Base-by-base conservation (phyloP, 1,284 basidiomycete genomes). In the Fomes fomentarius region DNA sequence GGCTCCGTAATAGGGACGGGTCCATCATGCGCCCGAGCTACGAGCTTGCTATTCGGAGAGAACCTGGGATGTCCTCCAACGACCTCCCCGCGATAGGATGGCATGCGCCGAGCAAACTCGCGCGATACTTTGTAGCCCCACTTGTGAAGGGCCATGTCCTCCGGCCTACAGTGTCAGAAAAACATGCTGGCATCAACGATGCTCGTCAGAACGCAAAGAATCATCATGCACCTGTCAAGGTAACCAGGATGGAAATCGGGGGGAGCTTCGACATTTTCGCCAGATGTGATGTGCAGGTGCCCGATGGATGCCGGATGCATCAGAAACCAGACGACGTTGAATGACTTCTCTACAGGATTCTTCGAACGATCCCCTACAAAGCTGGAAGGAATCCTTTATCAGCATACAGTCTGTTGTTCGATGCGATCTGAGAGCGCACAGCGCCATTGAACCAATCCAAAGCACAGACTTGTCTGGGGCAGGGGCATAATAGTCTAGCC, bases 381-480 rank as follows among this genome's bases (percentile, higher is more conserved):
- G 41, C 74, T 71, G 35, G 2, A 9, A 14, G 6, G 8, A 10
- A 30, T 30, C 7, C 12, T 30, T 6, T 30, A 7, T n/a, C n/a
- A n/a, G n/a, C n/a, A n/a, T n/a, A n/a, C n/a, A n/a, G 6, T 21
- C 31, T 33, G 40, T 4, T 17, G 9, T 25, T 6, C 12, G 2
- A 37, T 11, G 39, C 9, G 21, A 2, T 43, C 11, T 14, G 31
- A 9, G 50, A 21, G 22, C 25, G 25, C 66, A 63, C 72, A 67
- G 47, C 1, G 64, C 45, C 26, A 69, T 39, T 11, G 64, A 35
- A 5, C 71, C 68, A 3, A 78, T 58, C 64, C 71, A 73, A n/a
- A 76, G 58, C 8, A 80, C 73, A 0, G 80, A 70, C 60, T 82
- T 83, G 58, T 84, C 81, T 1, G 76, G 78, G 1, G 70, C 69